These are phyloP conservation scores for Cichorium intybus DNA, from an alignment of 140 eudicot species.

Conservation along the genomic window DNA sequence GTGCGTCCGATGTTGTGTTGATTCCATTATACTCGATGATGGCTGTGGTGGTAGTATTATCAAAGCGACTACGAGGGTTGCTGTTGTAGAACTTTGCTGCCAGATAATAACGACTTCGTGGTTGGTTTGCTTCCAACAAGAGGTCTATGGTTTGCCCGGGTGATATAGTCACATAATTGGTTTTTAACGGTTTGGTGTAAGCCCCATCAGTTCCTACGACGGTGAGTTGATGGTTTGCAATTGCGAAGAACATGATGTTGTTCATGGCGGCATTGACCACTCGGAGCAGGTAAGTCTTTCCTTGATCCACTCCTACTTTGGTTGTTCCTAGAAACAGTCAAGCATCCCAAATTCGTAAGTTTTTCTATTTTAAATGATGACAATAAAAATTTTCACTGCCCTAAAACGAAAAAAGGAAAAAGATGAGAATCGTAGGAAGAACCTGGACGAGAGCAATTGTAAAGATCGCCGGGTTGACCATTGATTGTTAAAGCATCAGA, in stretches of 20 bases:
- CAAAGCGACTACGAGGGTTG: constrained; percentile 12
- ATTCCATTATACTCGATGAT: constrained; percentile 20
- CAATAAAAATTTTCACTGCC: too few species aligned
- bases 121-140: constrained; percentile 37
- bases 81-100: constrained; percentile 38
- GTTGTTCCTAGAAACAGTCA: constrained; percentile 26
- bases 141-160: constrained; percentile 55
- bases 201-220: constrained; percentile 48
- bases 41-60: constrained; percentile 31
- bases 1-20: constrained; percentile 12
- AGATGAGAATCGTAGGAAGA: not conserved
- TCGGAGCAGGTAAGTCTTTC: constrained; percentile 43
- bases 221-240: constrained; percentile 27
- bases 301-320: constrained; percentile 28
- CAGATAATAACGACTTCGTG: constrained; percentile 35
- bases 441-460: constrained; percentile 51
- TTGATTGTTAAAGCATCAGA: constrained; percentile 61
- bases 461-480: constrained; percentile 67
- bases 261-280: constrained; percentile 53
- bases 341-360: not conserved
- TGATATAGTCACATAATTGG: constrained; percentile 27
- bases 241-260: constrained; percentile 36
- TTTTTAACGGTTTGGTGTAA: constrained; percentile 42
- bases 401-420: too few species aligned
- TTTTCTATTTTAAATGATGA: constrained; percentile 24